These are phyloP conservation scores for Fonsecaea pedrosoi DNA, from an alignment of 2,329 filamentous ascomycete genomes.

Conservation along the genomic window DNA sequence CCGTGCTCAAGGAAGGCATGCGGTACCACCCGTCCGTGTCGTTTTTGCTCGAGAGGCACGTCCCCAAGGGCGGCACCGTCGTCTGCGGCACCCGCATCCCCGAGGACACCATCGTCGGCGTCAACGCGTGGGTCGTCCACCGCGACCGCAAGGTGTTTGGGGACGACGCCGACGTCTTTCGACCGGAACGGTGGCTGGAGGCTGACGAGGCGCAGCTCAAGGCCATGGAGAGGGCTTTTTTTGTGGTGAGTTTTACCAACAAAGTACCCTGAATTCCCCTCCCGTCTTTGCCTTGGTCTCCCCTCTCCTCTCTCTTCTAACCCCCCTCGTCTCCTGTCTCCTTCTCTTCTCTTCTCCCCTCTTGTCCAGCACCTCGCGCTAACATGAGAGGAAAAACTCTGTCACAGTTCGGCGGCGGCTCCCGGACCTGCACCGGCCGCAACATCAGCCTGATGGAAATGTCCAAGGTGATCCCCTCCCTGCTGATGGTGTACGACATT, in stretches of 20 bases:
- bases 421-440: slow-evolving; percentile 48
- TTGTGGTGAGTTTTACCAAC: slow-evolving; percentile 30
- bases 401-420: slow-evolving; percentile 60
- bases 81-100: slow-evolving; percentile 23
- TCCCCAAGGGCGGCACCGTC: slow-evolving; percentile 29
- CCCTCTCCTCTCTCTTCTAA: not conserved
- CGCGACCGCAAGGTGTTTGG: slow-evolving; percentile 27
- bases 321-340: no score
- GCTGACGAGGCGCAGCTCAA: slow-evolving; percentile 37
- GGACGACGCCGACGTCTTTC: slow-evolving; percentile 32
- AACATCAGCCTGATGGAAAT: slow-evolving; percentile 42
- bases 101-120: slow-evolving; percentile 20
- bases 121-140: slow-evolving; percentile 41
- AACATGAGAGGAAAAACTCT: not conserved
- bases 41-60: slow-evolving; percentile 37
- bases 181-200: slow-evolving; percentile 28
- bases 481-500: slow-evolving; percentile 35
- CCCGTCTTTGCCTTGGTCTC: not conserved
- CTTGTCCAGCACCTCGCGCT: no score
- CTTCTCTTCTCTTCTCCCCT: no score
- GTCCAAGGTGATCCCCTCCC: slow-evolving; percentile 35
- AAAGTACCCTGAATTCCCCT: not conserved
- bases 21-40: slow-evolving; percentile 35
- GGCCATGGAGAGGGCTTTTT: slow-evolving; percentile 41
- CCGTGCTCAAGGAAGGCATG: slow-evolving; percentile 24